Conservation (phyloP, 2,329 filamentous ascomycete species). For the Scedosporium aurantiacum region DNA sequence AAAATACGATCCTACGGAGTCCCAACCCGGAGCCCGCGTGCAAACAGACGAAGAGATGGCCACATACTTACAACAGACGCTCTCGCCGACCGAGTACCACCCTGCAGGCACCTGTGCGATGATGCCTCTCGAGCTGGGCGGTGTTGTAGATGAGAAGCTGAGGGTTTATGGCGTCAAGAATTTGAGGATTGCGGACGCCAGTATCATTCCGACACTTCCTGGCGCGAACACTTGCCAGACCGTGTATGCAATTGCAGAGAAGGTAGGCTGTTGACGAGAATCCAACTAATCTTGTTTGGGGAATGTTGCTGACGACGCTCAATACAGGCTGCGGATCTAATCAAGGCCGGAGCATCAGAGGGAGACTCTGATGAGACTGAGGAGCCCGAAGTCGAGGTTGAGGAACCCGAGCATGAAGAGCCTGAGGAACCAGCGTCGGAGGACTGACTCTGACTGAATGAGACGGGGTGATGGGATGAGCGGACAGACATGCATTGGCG, state of each 20-base stretch:
- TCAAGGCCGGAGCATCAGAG: slow-evolving; percentile 14
- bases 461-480: too few species aligned
- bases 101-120: slow-evolving; percentile 38
- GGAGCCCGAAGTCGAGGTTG: background rate
- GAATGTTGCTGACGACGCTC: background rate
- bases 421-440: background rate
- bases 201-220: slow-evolving; percentile 32
- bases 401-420: background rate
- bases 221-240: slow-evolving; percentile 21
- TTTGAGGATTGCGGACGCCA: slow-evolving; percentile 34
- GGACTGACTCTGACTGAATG: too few species aligned
- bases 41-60: slow-evolving; percentile 22
- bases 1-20: slow-evolving; percentile 20
- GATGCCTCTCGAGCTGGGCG: slow-evolving; percentile 31
- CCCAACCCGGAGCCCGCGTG: slow-evolving; percentile 18
- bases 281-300: background rate
- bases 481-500: too few species aligned
- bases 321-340: slow-evolving; percentile 20
- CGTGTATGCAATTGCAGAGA: slow-evolving; percentile 25
- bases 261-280: slow-evolving; percentile 9
- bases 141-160: slow-evolving; percentile 31
- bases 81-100: slow-evolving; percentile 27
- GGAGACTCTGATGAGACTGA: background rate
- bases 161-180: slow-evolving; percentile 31
- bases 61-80: slow-evolving; percentile 10